phyloP scores from a whole-genome alignment of 2,329 filamentous ascomycete genomes.

The Fusarium sp. region DNA sequence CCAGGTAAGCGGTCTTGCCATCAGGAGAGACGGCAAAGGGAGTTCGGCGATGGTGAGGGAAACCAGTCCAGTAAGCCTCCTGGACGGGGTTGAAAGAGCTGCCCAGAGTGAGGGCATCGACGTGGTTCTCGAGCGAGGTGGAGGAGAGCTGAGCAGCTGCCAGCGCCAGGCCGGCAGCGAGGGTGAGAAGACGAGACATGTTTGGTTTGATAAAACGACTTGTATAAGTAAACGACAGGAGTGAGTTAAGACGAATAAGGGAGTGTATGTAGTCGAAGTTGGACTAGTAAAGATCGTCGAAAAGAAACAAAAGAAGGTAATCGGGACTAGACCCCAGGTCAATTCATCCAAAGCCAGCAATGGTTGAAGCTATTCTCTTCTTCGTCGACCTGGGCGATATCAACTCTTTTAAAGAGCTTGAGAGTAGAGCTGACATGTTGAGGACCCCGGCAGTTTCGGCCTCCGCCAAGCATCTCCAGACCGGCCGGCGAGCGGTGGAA shows the following conservation, averaged over 20 bases:
- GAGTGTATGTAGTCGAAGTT: conserved; percentile 26
- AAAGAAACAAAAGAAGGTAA: conserved; percentile 42
- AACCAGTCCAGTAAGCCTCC: conserved; percentile 70
- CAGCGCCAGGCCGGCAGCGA: conserved; percentile 44
- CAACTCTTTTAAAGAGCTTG: conserved; percentile 30
- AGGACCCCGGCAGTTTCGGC: conserved; percentile 17
- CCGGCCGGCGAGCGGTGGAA: conserved; percentile 32
- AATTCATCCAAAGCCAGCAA: conserved; percentile 32
- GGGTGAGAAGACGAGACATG: conserved; percentile 43
- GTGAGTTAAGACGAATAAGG: conserved; percentile 14
- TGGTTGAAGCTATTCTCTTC: conserved; percentile 32
- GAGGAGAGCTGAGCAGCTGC: conserved; percentile 41
- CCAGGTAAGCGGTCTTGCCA: conserved; percentile 68
- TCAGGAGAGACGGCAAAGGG: conserved; percentile 72
- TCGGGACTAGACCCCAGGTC: conserved; percentile 39
- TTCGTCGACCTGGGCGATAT: background rate
- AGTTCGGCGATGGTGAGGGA: conserved; percentile 71
- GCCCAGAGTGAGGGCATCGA: conserved; percentile 60
- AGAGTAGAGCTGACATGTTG: background rate
- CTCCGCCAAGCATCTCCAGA: conserved; percentile 20
- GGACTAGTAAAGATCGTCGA: conserved; percentile 35
- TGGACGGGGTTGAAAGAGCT: conserved; percentile 68
- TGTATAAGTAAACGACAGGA: conserved; percentile 17
- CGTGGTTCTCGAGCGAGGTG: conserved; percentile 45
- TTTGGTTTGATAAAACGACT: background rate